These are phyloP conservation scores for Periglandula ipomoeae DNA, from an alignment of 2,329 filamentous ascomycete species.

Conservation along the genomic window DNA sequence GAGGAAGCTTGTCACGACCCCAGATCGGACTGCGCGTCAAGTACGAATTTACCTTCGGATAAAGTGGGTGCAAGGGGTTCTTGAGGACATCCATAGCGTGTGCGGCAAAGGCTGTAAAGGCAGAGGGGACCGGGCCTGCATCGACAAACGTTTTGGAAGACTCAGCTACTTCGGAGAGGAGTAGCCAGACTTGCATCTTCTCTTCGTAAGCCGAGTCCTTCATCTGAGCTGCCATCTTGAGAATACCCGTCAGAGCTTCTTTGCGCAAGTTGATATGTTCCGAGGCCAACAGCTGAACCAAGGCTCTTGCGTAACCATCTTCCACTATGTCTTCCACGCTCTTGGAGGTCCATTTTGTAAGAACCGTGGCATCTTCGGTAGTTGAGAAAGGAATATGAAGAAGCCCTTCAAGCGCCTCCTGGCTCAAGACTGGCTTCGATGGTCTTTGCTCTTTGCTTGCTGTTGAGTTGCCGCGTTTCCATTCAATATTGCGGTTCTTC, in stretches of 20 bases:
- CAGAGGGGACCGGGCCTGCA: conserved; percentile 55
- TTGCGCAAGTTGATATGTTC: conserved; percentile 65
- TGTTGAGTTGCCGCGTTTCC: conserved; percentile 8
- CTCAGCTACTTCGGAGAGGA: conserved; percentile 72
- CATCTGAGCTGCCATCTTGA: conserved; percentile 54
- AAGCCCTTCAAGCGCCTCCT: conserved; percentile 39
- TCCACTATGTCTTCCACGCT: conserved; percentile 71
- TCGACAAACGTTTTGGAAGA: conserved; percentile 52
- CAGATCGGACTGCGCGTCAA: conserved; percentile 70
- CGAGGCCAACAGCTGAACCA: conserved; percentile 71
- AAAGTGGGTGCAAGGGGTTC: conserved; percentile 73
- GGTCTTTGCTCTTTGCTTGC: conserved; percentile 1
- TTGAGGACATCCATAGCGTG: conserved; percentile 60
- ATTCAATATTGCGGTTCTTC: conserved; percentile 6
- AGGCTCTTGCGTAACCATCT: conserved; percentile 59
- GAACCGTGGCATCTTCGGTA: conserved; percentile 41
- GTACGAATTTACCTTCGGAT: conserved; percentile 78
- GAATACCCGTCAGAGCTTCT: conserved; percentile 63
- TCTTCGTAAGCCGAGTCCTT: conserved; percentile 65
- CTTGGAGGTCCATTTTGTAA: conserved; percentile 63
- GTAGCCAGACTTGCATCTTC: conserved; percentile 67
- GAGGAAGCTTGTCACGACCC: conserved; percentile 62
- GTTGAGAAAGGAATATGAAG: conserved; percentile 39
- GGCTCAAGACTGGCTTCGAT: conserved; percentile 17
- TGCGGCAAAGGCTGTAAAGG: conserved; percentile 67